Conservation (phyloP, 1,284 basidiomycete genomes). For the Wolfiporia cocos region DNA sequence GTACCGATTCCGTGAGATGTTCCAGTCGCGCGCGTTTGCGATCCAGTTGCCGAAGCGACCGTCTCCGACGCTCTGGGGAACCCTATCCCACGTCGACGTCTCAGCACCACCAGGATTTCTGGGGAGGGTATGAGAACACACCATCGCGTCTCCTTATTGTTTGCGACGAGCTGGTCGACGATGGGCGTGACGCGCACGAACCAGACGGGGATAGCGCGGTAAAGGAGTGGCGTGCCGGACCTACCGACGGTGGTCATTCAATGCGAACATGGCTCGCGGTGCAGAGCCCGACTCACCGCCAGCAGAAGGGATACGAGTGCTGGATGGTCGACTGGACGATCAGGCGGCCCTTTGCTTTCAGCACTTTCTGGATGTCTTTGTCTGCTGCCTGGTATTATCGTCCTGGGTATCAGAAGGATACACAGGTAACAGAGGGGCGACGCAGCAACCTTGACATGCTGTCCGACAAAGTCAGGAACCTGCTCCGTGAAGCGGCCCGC, state of each 20-base stretch:
- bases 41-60: constrained; percentile 97
- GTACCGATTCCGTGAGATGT: constrained; percentile 97
- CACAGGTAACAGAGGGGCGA: too few species aligned
- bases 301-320: constrained; percentile 97
- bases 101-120: neutral
- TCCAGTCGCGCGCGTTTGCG: constrained; percentile 97
- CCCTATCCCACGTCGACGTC: constrained; percentile 43
- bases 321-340: constrained; percentile 84
- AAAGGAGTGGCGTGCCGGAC: constrained; percentile 93
- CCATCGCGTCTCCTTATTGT: constrained; percentile 93
- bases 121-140: constrained; percentile 25
- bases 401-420: too few species aligned
- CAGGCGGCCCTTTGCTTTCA: constrained; percentile 86
- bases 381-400: constrained; percentile 75
- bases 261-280: neutral
- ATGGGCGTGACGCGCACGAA: constrained; percentile 89
- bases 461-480: constrained; percentile 88
- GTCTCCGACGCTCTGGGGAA: constrained; percentile 88
- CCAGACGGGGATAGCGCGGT: constrained; percentile 96
- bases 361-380: constrained; percentile 87
- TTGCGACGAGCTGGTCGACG: constrained; percentile 82
- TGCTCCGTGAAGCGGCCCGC: constrained; percentile 83
- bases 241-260: constrained; percentile 33
- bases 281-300: constrained; percentile 55
- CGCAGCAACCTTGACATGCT: constrained; percentile 77